These are phyloP conservation scores for Aspergillus ochraceus DNA, from an alignment of 2,329 filamentous ascomycete species.

Conservation along the genomic window DNA sequence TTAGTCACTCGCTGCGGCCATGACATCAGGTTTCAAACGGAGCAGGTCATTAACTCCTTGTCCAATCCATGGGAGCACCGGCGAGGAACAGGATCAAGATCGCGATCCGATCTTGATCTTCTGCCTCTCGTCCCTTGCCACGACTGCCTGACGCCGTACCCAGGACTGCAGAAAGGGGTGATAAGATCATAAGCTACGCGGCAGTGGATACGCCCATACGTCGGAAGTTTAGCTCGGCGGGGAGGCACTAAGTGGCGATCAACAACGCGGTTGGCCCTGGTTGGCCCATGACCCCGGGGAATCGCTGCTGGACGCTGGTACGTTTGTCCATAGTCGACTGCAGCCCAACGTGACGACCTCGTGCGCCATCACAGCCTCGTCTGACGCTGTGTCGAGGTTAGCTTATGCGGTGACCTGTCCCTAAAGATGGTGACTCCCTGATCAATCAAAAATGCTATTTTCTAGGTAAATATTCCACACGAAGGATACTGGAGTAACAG, in stretches of 20 bases:
- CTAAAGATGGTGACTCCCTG: no score
- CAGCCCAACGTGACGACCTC: neutral
- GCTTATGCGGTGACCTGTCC: no score
- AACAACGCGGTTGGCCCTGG: constrained; percentile 1
- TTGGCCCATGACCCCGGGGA: neutral
- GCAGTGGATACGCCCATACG: constrained; percentile 1
- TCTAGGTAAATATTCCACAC: neutral
- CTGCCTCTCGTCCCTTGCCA: neutral
- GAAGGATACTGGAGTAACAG: neutral
- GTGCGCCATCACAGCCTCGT: neutral
- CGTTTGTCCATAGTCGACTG: neutral
- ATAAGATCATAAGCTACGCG: constrained; percentile 1
- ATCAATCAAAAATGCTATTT: neutral
- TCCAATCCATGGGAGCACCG: no score
- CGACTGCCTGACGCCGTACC: neutral
- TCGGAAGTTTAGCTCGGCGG: neutral
- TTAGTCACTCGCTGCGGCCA: neutral
- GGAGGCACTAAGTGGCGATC: constrained; percentile 7
- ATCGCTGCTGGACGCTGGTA: neutral
- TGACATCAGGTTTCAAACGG: neutral
- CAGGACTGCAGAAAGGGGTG: neutral
- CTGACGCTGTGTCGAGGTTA: neutral
- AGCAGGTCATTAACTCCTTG: neutral
- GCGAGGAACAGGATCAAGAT: no score
- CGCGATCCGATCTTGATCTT: neutral